phyloP scores from a whole-genome alignment of 2,329 filamentous ascomycete genomes.

The Colletotrichum tanaceti region DNA sequence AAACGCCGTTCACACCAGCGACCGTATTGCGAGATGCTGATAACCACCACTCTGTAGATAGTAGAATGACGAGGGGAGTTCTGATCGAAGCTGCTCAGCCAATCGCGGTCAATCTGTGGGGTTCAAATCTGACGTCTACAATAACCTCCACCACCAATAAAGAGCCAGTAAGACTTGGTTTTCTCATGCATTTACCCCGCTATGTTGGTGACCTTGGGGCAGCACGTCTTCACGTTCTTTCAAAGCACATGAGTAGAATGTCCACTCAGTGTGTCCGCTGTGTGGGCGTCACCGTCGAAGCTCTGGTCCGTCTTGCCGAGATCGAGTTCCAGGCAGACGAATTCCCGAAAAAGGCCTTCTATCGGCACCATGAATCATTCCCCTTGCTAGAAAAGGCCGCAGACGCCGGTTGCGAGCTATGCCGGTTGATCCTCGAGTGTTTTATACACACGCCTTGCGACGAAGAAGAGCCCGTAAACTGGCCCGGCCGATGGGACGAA shows the following conservation, averaged over 20 bases:
- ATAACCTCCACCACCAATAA: too few relatives aligned
- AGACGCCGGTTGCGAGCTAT: conserved; percentile 7
- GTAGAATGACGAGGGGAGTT: too few relatives aligned
- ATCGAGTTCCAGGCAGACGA: not conserved
- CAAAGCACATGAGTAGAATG: not conserved
- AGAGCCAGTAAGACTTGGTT: too few relatives aligned
- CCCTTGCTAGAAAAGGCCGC: not conserved
- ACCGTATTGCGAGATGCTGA: too few relatives aligned
- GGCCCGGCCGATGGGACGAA: not conserved
- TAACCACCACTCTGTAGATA: too few relatives aligned
- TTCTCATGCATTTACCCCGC: too few relatives aligned
- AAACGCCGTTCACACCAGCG: too few relatives aligned
- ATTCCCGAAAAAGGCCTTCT: not conserved
- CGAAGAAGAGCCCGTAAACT: not conserved
- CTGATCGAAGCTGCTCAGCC: too few relatives aligned
- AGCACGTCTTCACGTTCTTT: too few relatives aligned
- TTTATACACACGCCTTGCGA: not conserved
- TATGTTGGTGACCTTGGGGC: too few relatives aligned
- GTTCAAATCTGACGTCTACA: too few relatives aligned
- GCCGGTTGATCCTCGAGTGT: conserved; percentile 3
- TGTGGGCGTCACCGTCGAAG: not conserved
- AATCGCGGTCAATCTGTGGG: too few relatives aligned
- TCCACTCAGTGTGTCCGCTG: not conserved
- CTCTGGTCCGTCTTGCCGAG: conserved; percentile 8
- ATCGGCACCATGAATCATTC: conserved; percentile 10